Evolutionary conservation across 257 asterid species (phyloP).

Genomic region (Salvia splendens): DNA sequence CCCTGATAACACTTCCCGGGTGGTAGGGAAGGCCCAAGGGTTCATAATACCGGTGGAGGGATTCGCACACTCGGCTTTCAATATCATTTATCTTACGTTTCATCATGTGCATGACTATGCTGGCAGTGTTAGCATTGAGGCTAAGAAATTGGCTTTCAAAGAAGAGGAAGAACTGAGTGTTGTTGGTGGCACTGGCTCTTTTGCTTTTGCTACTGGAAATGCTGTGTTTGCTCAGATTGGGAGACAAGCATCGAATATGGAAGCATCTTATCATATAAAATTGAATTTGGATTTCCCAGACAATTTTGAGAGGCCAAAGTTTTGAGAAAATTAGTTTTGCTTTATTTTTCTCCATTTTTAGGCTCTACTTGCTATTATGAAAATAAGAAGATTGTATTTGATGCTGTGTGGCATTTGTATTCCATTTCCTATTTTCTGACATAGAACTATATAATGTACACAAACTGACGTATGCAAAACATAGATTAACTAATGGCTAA

Average conservation of each 20-base stretch:
- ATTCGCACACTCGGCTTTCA: slow-evolving; percentile 69
- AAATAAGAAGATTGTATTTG: background rate
- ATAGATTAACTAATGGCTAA: too few relatives aligned
- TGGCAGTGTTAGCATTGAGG: slow-evolving; percentile 67
- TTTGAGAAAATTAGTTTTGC: background rate
- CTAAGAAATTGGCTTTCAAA: slow-evolving; percentile 51
- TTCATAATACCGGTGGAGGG: slow-evolving; percentile 71
- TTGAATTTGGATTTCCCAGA: slow-evolving; percentile 54
- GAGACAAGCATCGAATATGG: slow-evolving; percentile 27
- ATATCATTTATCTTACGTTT: slow-evolving; percentile 74
- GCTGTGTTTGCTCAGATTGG: slow-evolving; percentile 65
- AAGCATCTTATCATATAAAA: slow-evolving; percentile 57
- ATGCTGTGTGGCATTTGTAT: too few relatives aligned
- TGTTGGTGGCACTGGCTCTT: slow-evolving; percentile 89
- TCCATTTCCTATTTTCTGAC: too few relatives aligned
- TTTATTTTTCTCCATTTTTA: background rate
- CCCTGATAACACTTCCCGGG: slow-evolving; percentile 58
- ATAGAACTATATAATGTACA: too few relatives aligned
- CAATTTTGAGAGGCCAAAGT: background rate
- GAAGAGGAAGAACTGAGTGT: slow-evolving; percentile 51
- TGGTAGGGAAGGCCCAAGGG: slow-evolving; percentile 77
- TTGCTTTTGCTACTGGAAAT: slow-evolving; percentile 79
- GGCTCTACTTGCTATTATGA: background rate
- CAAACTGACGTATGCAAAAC: too few relatives aligned
- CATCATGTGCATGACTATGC: slow-evolving; percentile 44